phyloP scores from a whole-genome alignment of 768 basidiomycete genomes.

The Suillus discolor region DNA sequence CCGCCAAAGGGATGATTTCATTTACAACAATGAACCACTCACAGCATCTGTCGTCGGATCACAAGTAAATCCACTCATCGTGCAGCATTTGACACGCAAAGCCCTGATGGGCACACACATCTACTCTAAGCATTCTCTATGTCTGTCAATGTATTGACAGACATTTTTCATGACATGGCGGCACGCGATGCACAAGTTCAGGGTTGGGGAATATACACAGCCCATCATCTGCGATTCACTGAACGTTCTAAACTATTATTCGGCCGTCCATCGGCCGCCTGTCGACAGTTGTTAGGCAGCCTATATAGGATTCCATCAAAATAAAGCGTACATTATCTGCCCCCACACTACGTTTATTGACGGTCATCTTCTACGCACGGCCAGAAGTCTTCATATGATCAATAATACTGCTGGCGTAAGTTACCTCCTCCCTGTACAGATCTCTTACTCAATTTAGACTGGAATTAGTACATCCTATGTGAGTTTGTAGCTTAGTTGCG shows the following conservation, averaged over 20 bases:
- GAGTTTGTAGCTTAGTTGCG: not conserved
- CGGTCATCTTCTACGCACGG: not conserved
- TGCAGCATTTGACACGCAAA: not conserved
- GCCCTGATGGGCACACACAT: not conserved
- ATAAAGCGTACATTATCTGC: not conserved
- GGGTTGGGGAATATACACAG: not conserved
- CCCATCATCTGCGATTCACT: not conserved
- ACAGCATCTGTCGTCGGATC: not conserved
- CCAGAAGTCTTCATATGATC: not conserved
- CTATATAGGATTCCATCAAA: not conserved
- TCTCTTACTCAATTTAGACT: not conserved
- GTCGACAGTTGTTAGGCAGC: not conserved
- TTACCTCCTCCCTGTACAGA: not conserved
- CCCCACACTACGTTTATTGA: not conserved
- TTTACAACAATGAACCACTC: not conserved
- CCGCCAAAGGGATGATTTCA: not conserved
- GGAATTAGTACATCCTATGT: conserved; percentile 1
- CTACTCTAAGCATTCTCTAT: not conserved
- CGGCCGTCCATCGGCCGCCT: not conserved
- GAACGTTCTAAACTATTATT: not conserved
- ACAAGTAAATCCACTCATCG: not conserved
- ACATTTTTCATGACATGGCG: not conserved
- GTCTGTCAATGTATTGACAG: not conserved
- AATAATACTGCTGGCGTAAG: not conserved
- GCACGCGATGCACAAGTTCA: not conserved